Percentiles rank a stretch among this genome's conserved stretches.
phyloP scores from a whole-genome alignment of 805 yeast species.

The Kazachstania africana region DNA sequence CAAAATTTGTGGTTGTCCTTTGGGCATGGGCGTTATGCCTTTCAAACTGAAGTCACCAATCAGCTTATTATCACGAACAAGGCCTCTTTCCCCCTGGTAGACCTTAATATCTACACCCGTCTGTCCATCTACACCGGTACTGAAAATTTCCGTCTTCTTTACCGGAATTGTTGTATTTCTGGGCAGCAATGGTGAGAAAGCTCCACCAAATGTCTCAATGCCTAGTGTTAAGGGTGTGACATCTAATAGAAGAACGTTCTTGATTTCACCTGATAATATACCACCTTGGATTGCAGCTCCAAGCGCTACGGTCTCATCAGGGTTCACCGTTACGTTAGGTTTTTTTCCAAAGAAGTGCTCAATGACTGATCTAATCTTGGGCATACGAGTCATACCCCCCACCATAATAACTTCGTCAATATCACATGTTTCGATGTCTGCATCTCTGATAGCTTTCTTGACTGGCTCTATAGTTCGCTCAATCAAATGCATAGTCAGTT shows the following conservation, averaged over 20 bases:
- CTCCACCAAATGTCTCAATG: conserved; percentile 77
- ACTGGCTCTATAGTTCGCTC: conserved; percentile 63
- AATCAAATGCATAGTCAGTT: conserved; percentile 53
- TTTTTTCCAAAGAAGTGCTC: conserved; percentile 45
- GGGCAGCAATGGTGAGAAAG: conserved; percentile 67
- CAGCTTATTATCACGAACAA: conserved; percentile 65
- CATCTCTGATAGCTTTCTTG: conserved; percentile 62
- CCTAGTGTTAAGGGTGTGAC: conserved; percentile 78
- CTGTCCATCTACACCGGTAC: conserved; percentile 78
- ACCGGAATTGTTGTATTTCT: conserved; percentile 71
- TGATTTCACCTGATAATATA: conserved; percentile 70
- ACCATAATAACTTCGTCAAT: conserved; percentile 67
- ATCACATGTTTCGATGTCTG: conserved; percentile 51
- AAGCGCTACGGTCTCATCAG: conserved; percentile 88
- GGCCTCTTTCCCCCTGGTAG: conserved; percentile 70
- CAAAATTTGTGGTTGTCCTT: conserved; percentile 69
- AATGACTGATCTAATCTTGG: conserved; percentile 57
- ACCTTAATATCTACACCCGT: conserved; percentile 74
- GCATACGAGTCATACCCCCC: conserved; percentile 91
- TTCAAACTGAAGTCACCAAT: conserved; percentile 64
- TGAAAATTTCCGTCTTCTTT: conserved; percentile 59
- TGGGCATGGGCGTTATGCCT: conserved; percentile 65
- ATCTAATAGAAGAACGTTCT: conserved; percentile 65
- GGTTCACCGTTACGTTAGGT: conserved; percentile 67
- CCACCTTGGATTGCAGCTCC: conserved; percentile 92